Percentiles rank a stretch among this genome's conserved stretches.
These are phyloP conservation scores for Dioscorea dumetorum DNA, from an alignment of 106 monocot species.

Conservation along the genomic window DNA sequence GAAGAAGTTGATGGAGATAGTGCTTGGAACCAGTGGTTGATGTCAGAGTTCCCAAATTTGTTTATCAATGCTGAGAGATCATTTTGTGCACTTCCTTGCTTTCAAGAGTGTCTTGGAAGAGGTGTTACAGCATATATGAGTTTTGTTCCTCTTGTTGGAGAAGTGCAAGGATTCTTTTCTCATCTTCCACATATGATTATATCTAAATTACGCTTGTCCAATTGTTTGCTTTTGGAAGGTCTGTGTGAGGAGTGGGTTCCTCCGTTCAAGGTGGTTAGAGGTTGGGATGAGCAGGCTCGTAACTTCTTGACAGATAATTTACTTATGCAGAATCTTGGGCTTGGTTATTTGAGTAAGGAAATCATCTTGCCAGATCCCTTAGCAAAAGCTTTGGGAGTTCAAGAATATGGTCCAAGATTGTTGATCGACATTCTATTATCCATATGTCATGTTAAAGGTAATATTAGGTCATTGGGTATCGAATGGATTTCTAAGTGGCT, in stretches of 20 bases:
- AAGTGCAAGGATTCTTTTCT: slow-evolving; percentile 93
- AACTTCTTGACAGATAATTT: slow-evolving; percentile 57
- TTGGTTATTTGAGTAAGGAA: slow-evolving; percentile 81
- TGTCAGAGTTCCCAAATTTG: slow-evolving; percentile 80
- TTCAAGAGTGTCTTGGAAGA: slow-evolving; percentile 56
- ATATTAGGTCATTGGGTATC: slow-evolving; percentile 42
- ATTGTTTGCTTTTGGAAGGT: slow-evolving; percentile 76
- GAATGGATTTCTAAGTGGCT: slow-evolving; percentile 83
- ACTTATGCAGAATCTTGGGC: slow-evolving; percentile 66
- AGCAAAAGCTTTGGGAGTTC: slow-evolving; percentile 65
- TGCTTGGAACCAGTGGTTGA: slow-evolving; percentile 99
- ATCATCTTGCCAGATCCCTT: slow-evolving; percentile 70
- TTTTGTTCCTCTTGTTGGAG: slow-evolving; percentile 81
- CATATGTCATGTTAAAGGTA: slow-evolving; percentile 32
- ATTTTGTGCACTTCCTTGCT: slow-evolving; percentile 81
- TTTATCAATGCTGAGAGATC: slow-evolving; percentile 66
- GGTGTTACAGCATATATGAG: slow-evolving; percentile 80
- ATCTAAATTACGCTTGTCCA: slow-evolving; percentile 64
- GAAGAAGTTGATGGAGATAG: slow-evolving; percentile 95
- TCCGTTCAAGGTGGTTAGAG: slow-evolving; percentile 74
- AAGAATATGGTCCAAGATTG: slow-evolving; percentile 74
- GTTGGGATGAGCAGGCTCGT: slow-evolving; percentile 82
- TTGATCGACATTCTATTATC: slow-evolving; percentile 61
- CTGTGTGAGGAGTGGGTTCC: slow-evolving; percentile 49
- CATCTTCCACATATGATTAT: slow-evolving; percentile 84